Base-by-base conservation (phyloP, 148 eudicot genomes). In the Suaeda aralocaspica region DNA sequence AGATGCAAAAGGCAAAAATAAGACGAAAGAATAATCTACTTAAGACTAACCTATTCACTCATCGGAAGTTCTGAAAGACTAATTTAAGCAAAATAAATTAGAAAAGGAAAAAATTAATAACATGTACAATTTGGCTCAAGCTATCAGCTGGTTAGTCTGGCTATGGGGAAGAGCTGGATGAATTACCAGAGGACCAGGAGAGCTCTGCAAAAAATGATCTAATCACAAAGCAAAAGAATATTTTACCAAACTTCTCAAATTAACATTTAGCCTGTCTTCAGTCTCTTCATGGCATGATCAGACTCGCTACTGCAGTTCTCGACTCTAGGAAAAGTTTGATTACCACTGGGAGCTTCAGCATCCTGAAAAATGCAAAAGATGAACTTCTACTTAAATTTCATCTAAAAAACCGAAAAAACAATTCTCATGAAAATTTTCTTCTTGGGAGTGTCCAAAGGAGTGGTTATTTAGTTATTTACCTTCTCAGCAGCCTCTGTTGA, bases 211-310 rank as follows among this genome's bases (percentile, higher is more conserved):
- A 76, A 75, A 89, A 78, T 81, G 78, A 85, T 79, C 76, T 69
- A 81, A 84, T 79, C 77, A 51, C 81, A 81, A 53, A 70, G 53
- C 68, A 80, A 68, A 69, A 77, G 71, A 82, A 77, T 74, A 21
- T 10, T 49, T 66, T 67, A 68, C 63, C 63, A 50, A 58, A 44
- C 18, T 51, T 66, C 48, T 44, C 24, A 52, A 36, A 39, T 59
- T 63, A 76, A 79, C 64, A 80, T 82, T 64, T 80, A 84, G 77
- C 78, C 73, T 28, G 82, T 87, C 75, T 85, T 90, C 72, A 83
- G 81, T 83, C 88, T 85, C 80, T 90, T 90, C 13, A 76, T 64
- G n/a, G 85, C 78, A 49, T 85, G 85, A 68, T 82, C 84, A 6
- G 78, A 78, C 44, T 85, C 90, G 26, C 77, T 82, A 26, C 72